Percentiles rank a stretch among this genome's conserved stretches.
Conservation (phyloP, 345 rosid genomes). For the Isatis tinctoria region DNA sequence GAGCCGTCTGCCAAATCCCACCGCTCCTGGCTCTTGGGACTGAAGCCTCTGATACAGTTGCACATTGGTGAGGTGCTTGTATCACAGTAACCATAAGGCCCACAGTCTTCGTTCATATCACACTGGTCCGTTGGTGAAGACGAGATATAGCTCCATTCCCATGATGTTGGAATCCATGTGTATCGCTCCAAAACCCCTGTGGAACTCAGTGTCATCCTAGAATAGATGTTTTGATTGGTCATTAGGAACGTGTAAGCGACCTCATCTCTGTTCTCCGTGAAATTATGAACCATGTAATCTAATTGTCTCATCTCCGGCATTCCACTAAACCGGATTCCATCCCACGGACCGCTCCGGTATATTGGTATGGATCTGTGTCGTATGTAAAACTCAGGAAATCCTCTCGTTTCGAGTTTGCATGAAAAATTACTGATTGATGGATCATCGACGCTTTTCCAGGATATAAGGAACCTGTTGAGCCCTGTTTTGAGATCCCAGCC, state of each 20-base stretch:
- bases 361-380: too few species aligned
- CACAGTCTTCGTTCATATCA: slow-evolving; percentile 44
- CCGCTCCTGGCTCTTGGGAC: slow-evolving; percentile 36
- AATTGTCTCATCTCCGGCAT: slow-evolving; percentile 46
- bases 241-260: slow-evolving; percentile 34
- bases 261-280: slow-evolving; percentile 28
- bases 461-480: too few species aligned
- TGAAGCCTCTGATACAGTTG: slow-evolving; percentile 51
- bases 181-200: slow-evolving; percentile 32
- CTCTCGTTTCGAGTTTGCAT: slow-evolving; percentile 44
- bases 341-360: slow-evolving; percentile 67
- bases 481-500: too few species aligned
- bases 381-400: slow-evolving; percentile 41
- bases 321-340: slow-evolving; percentile 50
- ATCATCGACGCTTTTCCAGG: slow-evolving; percentile 19
- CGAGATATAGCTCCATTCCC: slow-evolving; percentile 53
- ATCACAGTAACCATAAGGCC: slow-evolving; percentile 59
- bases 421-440: slow-evolving; percentile 47
- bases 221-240: slow-evolving; percentile 20
- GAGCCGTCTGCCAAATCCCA: slow-evolving; percentile 46
- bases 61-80: slow-evolving; percentile 55
- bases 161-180: slow-evolving; percentile 39
- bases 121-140: slow-evolving; percentile 62
- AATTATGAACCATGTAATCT: slow-evolving; percentile 28
- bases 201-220: slow-evolving; percentile 44